These are phyloP conservation scores for Chamaecyparis obtusa DNA, from an alignment of 75 land plant genomes.

Conservation along the genomic window DNA sequence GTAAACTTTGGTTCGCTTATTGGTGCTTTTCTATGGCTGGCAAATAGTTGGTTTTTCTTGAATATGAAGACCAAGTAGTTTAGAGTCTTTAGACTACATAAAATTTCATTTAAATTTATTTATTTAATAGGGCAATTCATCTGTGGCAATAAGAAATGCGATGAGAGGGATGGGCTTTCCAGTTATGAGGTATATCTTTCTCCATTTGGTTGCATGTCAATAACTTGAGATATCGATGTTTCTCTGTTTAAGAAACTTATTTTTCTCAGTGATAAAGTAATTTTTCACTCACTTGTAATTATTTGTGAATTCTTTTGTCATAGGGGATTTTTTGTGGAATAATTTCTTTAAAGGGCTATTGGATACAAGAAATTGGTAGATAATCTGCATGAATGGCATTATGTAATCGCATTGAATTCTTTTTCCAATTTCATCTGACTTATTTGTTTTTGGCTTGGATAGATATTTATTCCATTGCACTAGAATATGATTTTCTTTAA, in stretches of 20 bases:
- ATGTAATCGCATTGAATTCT: neutral
- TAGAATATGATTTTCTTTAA: neutral
- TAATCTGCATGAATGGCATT: neutral
- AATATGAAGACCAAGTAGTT: neutral
- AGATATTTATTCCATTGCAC: neutral
- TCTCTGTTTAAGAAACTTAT: neutral
- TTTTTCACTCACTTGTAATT: neutral
- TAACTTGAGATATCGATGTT: neutral
- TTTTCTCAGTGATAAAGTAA: neutral
- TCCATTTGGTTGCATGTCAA: neutral
- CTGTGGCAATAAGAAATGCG: constrained; percentile 83
- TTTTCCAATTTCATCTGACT: neutral
- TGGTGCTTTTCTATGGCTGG: neutral
- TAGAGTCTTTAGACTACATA: neutral
- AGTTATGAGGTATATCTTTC: constrained; percentile 77
- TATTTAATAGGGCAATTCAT: constrained; percentile 72
- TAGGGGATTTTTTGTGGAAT: neutral
- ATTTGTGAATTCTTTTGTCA: neutral
- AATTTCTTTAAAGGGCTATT: neutral
- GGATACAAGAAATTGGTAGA: neutral
- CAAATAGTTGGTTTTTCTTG: neutral
- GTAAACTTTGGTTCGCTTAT: neutral
- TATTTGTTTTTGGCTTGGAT: neutral
- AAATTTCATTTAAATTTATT: neutral
- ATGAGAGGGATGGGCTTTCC: constrained; percentile 63